Conservation (phyloP, 2,329 filamentous ascomycete species). For the Trichoderma sp. region DNA sequence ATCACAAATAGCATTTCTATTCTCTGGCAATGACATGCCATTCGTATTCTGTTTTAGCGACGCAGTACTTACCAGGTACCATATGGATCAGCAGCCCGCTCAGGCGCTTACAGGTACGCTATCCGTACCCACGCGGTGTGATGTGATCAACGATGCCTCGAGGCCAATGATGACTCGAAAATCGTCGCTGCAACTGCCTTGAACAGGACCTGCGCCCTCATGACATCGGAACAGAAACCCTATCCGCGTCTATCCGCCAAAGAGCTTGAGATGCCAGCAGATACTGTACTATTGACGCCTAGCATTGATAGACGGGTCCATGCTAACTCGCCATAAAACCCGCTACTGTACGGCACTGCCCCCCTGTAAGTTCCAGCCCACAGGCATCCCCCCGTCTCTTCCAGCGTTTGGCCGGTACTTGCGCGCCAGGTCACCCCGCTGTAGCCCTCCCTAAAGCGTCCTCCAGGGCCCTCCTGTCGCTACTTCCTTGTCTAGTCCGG, state of each 20-base stretch:
- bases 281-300: too few relatives aligned
- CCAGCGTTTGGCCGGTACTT: background rate
- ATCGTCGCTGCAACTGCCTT: background rate
- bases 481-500: background rate
- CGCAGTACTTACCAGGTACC: background rate
- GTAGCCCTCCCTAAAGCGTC: background rate
- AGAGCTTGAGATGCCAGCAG: background rate
- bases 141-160: background rate
- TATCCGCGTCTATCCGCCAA: background rate
- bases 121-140: background rate
- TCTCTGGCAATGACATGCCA: background rate
- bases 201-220: background rate
- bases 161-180: background rate
- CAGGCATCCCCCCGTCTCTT: background rate
- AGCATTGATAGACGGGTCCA: background rate
- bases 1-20: background rate
- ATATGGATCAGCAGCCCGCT: background rate
- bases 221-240: background rate
- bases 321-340: background rate
- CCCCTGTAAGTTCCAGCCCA: background rate
- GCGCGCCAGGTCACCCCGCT: background rate
- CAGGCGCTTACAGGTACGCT: background rate
- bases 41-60: too few relatives aligned
- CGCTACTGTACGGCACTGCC: background rate
- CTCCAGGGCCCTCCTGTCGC: background rate